Evolutionary conservation across 805 yeast genomes (phyloP), one percentile per base, ranked within the genome.

Genomic region (Cyberlindnera misumaiensis): DNA sequence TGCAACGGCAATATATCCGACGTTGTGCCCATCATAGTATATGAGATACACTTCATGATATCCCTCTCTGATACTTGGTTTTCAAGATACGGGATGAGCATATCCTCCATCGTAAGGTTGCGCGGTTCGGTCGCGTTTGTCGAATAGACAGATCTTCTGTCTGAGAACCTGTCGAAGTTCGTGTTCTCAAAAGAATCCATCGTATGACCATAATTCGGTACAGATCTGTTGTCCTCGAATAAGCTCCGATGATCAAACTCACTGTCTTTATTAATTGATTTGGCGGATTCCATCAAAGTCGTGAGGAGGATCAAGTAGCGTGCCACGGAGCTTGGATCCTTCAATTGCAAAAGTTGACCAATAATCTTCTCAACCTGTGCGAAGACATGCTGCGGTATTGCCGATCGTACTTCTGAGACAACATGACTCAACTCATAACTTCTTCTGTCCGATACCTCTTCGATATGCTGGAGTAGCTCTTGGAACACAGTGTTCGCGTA

Each of bases 11-110:
- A 68, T 41, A 78, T 44, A 25, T 68, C 70, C 3, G 86, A 75
- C 22, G 80, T 80, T 3, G 77, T 67, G 0, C 86, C 88, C n/a
- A 73, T 53, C 32, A 82, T 52, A 0, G 82, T 68, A 45, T 70
- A 81, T 6, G 74, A 65, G 3, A 80, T 59, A 45, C 64, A 67
- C 30, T 64, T 59, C 32, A 77, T 38, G 3, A 80, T 66, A 3
- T 65, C 70, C 5, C 49, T 48, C 30, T 70, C 75, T 4, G 62
- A 44, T 3, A 67, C 39, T 25, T 62, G 56, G 8, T 55, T 53
- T 14, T 56, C 52, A 44, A 60, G 60, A 43, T 65, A 67, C 8
- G 64, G 64, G 1, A 47, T 45, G 10, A 62, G 42, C 13, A 60
- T 38, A 9, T 59, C 57, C 15, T 56, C 49, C 18, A 64, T 46